Evolutionary conservation across 176 grass and related monocot species (phyloP).

Genomic region (Elymus sibiricus): DNA sequence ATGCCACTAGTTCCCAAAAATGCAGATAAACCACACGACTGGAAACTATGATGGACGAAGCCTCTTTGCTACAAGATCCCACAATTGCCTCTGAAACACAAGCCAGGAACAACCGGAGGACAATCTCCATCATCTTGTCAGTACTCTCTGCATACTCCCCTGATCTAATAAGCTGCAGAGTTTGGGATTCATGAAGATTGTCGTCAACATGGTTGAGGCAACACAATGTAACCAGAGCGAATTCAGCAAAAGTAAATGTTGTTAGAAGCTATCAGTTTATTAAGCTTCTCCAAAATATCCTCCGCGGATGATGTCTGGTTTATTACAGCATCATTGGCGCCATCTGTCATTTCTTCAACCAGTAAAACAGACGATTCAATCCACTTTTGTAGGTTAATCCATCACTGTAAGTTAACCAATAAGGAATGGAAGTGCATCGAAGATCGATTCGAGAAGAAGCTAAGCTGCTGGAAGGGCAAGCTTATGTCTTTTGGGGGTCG

Average conservation of each 20-base stretch:
- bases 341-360: constrained; percentile 79
- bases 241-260: constrained; percentile 54
- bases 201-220: constrained; percentile 48
- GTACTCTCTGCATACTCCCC: constrained; percentile 60
- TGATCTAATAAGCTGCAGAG: constrained; percentile 41
- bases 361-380: constrained; percentile 74
- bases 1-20: constrained; percentile 90
- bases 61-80: constrained; percentile 48
- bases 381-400: too few species aligned
- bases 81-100: constrained; percentile 76
- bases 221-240: constrained; percentile 65
- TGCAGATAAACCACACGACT: constrained; percentile 54
- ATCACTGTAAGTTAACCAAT: too few species aligned
- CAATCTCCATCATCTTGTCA: constrained; percentile 62
- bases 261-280: constrained; percentile 46
- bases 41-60: constrained; percentile 60
- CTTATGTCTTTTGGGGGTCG: too few species aligned
- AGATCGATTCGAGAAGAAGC: too few species aligned
- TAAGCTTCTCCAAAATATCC: constrained; percentile 55
- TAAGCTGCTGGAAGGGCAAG: too few species aligned
- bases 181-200: constrained; percentile 40
- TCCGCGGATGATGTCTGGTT: constrained; percentile 38
- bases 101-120: constrained; percentile 77
- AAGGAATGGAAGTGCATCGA: too few species aligned
- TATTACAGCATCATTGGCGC: constrained; percentile 41